These are phyloP conservation scores for Powellomyces hirtus DNA, from an alignment of 192 early-diverging fungal species.

Conservation along the genomic window DNA sequence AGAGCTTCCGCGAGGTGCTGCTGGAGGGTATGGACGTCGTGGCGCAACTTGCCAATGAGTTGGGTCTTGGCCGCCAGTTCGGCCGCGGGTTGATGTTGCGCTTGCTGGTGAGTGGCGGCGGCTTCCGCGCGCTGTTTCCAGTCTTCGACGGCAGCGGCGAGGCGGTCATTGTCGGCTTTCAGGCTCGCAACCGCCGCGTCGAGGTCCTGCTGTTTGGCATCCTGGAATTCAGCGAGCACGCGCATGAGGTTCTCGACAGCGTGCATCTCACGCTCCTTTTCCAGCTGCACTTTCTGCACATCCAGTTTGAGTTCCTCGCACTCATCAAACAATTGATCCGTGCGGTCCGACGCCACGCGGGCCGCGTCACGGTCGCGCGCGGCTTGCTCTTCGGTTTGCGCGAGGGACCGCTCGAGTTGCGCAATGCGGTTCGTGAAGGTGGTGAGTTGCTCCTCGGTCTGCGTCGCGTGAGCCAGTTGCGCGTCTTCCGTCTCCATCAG, in stretches of 20 bases:
- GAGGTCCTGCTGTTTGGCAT: conserved; percentile 58
- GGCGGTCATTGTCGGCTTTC: background rate
- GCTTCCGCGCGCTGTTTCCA: conserved; percentile 51
- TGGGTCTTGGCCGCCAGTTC: background rate
- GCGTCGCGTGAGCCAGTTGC: conserved; percentile 51
- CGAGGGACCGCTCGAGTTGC: conserved; percentile 58
- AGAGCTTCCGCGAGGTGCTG: conserved; percentile 90
- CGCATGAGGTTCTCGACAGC: conserved; percentile 76
- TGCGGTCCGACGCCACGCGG: conserved; percentile 38
- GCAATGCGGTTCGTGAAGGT: conserved; percentile 59
- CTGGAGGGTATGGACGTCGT: conserved; percentile 83
- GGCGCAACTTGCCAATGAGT: conserved; percentile 72
- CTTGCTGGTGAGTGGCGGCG: background rate
- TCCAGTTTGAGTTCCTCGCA: conserved; percentile 42
- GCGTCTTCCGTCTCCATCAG: conserved; percentile 63
- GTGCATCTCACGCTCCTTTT: conserved; percentile 54
- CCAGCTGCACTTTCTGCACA: conserved; percentile 44
- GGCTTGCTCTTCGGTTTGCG: conserved; percentile 61
- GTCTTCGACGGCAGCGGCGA: conserved; percentile 32
- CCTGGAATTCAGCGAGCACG: conserved; percentile 87
- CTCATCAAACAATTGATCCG: conserved; percentile 48
- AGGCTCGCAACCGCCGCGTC: conserved; percentile 45
- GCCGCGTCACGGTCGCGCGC: conserved; percentile 50
- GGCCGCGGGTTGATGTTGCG: conserved; percentile 1
- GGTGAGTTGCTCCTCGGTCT: conserved; percentile 51